These are phyloP conservation scores for Annona cherimola DNA, from an alignment of 164 flowering plant genomes.

Conservation along the genomic window DNA sequence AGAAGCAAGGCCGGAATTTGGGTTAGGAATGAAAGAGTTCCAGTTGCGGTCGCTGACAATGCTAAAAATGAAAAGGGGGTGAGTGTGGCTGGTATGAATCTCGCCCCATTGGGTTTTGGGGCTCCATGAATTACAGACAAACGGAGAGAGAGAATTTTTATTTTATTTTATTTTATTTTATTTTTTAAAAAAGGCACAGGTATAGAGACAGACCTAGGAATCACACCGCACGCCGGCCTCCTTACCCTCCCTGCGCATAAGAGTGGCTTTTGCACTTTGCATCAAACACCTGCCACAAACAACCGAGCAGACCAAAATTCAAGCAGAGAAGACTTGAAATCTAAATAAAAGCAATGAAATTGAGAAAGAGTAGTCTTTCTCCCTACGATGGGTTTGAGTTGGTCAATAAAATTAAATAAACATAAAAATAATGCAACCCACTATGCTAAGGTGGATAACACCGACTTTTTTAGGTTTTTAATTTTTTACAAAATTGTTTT, in stretches of 20 bases:
- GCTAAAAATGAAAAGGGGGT: neutral
- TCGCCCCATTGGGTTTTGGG: neutral
- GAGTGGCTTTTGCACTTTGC: neutral
- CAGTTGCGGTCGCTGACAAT: too few relatives aligned
- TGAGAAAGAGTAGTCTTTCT: too few relatives aligned
- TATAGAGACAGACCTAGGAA: neutral
- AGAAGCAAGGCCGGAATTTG: too few relatives aligned
- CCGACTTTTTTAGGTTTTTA: too few relatives aligned
- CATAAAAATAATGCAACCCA: too few relatives aligned
- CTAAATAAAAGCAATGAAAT: too few relatives aligned
- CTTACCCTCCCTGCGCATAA: neutral
- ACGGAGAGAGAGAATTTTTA: neutral
- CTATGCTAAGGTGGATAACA: too few relatives aligned
- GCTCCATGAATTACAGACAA: constrained; percentile 4
- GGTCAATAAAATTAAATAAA: too few relatives aligned
- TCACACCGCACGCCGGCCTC: neutral
- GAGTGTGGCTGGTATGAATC: neutral
- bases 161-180: too few relatives aligned
- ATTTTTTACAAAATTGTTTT: too few relatives aligned
- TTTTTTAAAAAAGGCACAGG: neutral
- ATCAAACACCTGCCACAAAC: neutral
- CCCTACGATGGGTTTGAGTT: too few relatives aligned
- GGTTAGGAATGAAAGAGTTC: too few relatives aligned
- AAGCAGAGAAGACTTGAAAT: neutral
- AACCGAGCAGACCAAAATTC: neutral